Conservation (phyloP, 139 green algal species). For the Astrephomene gubernaculifera region DNA sequence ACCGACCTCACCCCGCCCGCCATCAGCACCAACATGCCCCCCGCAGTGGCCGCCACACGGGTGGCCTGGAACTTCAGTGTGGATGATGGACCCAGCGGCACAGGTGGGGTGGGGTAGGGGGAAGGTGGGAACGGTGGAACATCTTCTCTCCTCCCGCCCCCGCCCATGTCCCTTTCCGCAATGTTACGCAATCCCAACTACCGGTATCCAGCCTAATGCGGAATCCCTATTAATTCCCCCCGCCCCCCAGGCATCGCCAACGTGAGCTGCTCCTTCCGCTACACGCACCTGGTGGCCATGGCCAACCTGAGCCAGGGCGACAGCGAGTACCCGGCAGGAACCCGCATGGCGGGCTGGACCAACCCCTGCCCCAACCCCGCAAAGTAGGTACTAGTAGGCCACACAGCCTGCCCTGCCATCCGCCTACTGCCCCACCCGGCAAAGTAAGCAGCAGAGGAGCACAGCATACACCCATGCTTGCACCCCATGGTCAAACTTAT, state of each 20-base stretch:
- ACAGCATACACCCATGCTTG: background rate
- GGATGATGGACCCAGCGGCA: conserved; percentile 3
- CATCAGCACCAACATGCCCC: background rate
- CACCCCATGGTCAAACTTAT: background rate
- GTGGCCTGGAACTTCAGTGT: conserved; percentile 7
- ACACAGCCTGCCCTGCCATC: too few relatives aligned
- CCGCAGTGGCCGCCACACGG: background rate
- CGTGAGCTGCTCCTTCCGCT: background rate
- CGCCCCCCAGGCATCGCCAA: conserved; percentile 19
- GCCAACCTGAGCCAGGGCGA: background rate
- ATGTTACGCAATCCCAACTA: background rate
- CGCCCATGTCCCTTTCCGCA: background rate
- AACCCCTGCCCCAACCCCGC: conserved; percentile 20
- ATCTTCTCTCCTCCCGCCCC: background rate
- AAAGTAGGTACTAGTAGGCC: background rate
- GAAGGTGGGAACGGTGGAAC: background rate
- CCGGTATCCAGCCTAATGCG: background rate
- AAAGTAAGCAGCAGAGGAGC: background rate
- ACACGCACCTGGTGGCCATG: background rate
- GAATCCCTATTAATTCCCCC: background rate
- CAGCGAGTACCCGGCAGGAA: background rate
- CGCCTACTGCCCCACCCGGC: background rate
- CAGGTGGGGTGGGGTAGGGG: background rate
- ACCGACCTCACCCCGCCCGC: conserved; percentile 32
- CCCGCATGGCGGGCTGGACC: background rate